Evolutionary conservation across 352 stramenopile genomes (phyloP), one percentile per base, ranked within the genome.

Genomic region (Pythium vanterpoolii): DNA sequence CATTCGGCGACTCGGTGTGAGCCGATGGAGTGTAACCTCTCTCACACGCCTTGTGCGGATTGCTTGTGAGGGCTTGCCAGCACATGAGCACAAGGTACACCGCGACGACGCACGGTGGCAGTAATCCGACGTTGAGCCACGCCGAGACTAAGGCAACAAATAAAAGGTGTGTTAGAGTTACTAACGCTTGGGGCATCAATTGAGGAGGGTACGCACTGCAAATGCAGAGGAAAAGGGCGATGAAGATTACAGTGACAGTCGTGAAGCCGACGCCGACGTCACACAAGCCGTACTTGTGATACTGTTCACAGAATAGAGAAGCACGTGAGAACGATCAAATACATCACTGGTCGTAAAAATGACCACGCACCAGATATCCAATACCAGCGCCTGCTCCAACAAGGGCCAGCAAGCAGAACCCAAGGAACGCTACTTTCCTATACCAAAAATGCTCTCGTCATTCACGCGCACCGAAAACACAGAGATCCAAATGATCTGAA

Each of bases 201-300:
- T 7, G 4, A 44, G 19, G 45, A 55, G n/a, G n/a, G 9, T 23
- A 69, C 61, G 56, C 64, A 96, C 88, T 57, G 60, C 89, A 73
- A 44, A 86, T 28, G 73, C 66, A 71, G 84, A 93, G 52, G 70
- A 87, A 45, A 16, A 97, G 5, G 3, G 87, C 51, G 21, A 62
- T 73, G 13, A 87, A 65, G 23, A 96, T 69, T n/a, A 96, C 68
- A 5, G 93, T 98, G 24, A 97, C 72, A 1, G 89, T 89, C 34
- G 81, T 93, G 64, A 96, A 96, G 5, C 84, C 86, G 14, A 92
- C 53, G 0, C 85, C 87, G 1, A 79, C 54, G 4, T 55, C 33
- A 60, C 93, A 98, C n/a, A 79, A 78, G 4, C 70, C 71, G 69
- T 97, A 99, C 44, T 84, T 83, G 56, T 88, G 60, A 68, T 97